Percentiles rank a stretch among this genome's conserved stretches.
phyloP scores from a whole-genome alignment of 495 filamentous ascomycete species.

The Tuber indicum region DNA sequence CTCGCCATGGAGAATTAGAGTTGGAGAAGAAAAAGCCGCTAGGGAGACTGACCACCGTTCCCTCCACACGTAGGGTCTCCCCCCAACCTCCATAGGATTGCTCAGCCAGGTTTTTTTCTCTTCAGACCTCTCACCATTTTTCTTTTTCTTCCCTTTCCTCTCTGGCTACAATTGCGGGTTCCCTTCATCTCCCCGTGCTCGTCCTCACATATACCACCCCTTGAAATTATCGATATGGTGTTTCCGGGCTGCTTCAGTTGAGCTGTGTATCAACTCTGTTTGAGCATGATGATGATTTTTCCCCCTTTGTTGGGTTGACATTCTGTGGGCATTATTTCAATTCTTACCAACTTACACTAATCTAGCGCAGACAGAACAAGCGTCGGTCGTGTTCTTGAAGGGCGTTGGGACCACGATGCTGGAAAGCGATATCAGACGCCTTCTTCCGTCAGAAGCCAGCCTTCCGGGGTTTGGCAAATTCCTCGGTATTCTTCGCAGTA shows the following conservation, averaged over 20 bases:
- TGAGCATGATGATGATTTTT: slow-evolving; percentile 3
- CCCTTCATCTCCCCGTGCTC: not conserved
- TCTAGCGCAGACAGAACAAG: not conserved
- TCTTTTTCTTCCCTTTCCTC: not conserved
- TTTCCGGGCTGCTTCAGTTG: slow-evolving; percentile 6
- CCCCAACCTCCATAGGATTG: not conserved
- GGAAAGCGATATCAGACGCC: slow-evolving; percentile 36
- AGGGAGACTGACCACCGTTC: slow-evolving; percentile 1
- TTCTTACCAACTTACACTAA: not conserved
- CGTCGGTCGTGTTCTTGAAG: slow-evolving; percentile 29
- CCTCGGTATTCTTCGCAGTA: slow-evolving; percentile 32
- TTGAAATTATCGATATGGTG: not conserved
- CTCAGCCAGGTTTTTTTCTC: not conserved
- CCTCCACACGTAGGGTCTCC: not conserved
- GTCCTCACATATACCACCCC: not conserved
- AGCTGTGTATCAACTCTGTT: not conserved
- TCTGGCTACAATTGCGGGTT: not conserved
- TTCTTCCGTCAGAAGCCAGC: slow-evolving; percentile 28
- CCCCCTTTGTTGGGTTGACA: not conserved
- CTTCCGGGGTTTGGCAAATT: slow-evolving; percentile 34
- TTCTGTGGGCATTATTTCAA: not conserved
- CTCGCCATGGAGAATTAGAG: slow-evolving; percentile 1
- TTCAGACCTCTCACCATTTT: not conserved
- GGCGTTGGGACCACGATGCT: slow-evolving; percentile 35
- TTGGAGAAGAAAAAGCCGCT: not conserved